Evolutionary conservation across 495 filamentous ascomycete genomes (phyloP), one percentile per base, ranked within the genome.

Genomic region (Melanomma pulvis-pyrius): DNA sequence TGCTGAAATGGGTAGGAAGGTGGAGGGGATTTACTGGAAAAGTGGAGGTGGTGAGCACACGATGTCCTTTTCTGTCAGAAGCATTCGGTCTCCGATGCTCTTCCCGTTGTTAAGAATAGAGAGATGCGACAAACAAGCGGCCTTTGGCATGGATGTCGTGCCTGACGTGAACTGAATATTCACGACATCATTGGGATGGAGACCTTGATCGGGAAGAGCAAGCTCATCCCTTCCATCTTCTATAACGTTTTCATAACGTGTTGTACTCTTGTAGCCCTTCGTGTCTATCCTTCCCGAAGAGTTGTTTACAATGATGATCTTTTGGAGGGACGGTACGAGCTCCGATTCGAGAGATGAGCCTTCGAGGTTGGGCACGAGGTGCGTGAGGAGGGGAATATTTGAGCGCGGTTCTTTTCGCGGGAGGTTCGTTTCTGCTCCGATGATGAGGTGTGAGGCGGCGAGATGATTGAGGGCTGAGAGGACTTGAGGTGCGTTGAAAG

Each of bases 101-200:
- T 82, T 83, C 32, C 92, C 92, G 74, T 97, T 97, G 74, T 98
- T 98, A 44, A 98, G 80, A 65, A 98, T 96, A 12, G 83, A 86
- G 8, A 80, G 83, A 76, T 98, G 94, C 6, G 84, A 88, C 3
- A 98, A 83, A 77, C 92, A 96, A 0, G 93, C 92, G 0, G 94
- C 94, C 80, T 98, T 98, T 1, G 94, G 94, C 73, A 83, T 79
- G 0, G 87, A 88, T 0, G 93, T 98, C 7, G 93, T 98, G 28
- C 93, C 94, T 7, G 90, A 93, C 8, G 94, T 98, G 77, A 97
- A 98, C 73, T 98, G 94, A 68, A 98, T 96, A 74, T 97, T 97
- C 48, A 96, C 87, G 2, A 90, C 86, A 17, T 98, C 94, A 61
- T 86, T 72, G 0, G 85, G 79, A 13, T 80, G 77, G 19, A 97